These are phyloP conservation scores for Prillingera fragicola DNA, from an alignment of 1,284 basidiomycete species.

Conservation along the genomic window DNA sequence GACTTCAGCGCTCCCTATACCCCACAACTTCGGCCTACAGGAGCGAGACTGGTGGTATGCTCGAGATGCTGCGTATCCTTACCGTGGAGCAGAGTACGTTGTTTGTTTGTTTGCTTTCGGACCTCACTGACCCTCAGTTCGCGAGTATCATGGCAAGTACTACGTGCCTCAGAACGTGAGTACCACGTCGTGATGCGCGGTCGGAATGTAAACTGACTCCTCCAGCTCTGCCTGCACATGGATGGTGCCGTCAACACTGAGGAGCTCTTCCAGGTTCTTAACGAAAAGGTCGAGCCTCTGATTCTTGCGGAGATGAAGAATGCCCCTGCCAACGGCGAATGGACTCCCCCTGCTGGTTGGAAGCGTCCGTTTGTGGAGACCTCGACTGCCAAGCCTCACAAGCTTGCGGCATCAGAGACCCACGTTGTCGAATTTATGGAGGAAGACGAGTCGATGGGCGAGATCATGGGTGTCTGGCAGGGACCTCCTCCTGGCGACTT, in stretches of 20 bases:
- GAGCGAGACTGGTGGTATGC: conserved; percentile 93
- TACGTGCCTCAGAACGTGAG: conserved; percentile 94
- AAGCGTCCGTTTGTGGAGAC: conserved; percentile 93
- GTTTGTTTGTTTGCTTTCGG: neutral
- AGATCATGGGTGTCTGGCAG: conserved; percentile 72
- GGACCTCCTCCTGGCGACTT: conserved; percentile 72
- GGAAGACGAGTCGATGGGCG: conserved; percentile 90
- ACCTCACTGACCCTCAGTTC: conserved; percentile 57
- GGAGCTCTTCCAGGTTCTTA: conserved; percentile 62
- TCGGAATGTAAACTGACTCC: conserved; percentile 53
- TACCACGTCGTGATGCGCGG: conserved; percentile 10
- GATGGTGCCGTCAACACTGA: conserved; percentile 52
- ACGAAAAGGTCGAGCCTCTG: conserved; percentile 72
- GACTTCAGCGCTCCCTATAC: conserved; percentile 73
- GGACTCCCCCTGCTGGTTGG: conserved; percentile 69
- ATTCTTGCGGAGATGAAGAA: conserved; percentile 56
- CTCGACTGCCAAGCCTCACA: conserved; percentile 59
- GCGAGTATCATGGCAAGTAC: conserved; percentile 81
- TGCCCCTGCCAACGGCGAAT: conserved; percentile 28
- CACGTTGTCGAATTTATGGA: conserved; percentile 87
- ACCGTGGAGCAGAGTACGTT: conserved; percentile 80
- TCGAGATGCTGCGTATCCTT: conserved; percentile 81
- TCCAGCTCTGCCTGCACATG: conserved; percentile 47
- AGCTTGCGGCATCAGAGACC: conserved; percentile 56
- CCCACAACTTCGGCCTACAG: conserved; percentile 81